These are phyloP conservation scores for Quercus aquifolioides DNA, from an alignment of 306 rosid genomes.

Conservation along the genomic window DNA sequence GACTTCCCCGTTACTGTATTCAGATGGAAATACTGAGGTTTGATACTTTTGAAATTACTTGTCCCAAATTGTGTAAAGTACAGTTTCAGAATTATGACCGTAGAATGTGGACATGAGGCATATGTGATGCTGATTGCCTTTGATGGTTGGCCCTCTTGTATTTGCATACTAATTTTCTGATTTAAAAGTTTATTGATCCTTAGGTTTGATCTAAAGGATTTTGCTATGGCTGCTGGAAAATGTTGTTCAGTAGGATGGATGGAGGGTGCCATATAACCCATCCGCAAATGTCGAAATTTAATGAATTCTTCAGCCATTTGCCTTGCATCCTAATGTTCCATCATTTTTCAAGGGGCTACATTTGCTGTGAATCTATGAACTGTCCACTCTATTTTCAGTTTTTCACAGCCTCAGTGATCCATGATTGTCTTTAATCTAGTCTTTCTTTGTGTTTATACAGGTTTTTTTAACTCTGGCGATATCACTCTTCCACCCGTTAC, in stretches of 20 bases:
- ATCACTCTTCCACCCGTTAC: too few relatives aligned
- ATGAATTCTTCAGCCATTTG: not conserved
- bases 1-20: conserved; percentile 33
- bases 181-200: not conserved
- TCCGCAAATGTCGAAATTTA: not conserved
- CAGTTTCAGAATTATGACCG: conserved; percentile 21
- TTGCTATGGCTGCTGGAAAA: too few relatives aligned
- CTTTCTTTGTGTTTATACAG: too few relatives aligned
- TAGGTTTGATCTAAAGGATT: not conserved
- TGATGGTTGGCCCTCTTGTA: not conserved
- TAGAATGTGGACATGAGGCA: conserved; percentile 24
- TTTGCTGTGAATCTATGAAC: too few relatives aligned
- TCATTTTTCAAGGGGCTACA: too few relatives aligned
- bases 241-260: not conserved
- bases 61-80: conserved; percentile 53
- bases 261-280: not conserved
- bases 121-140: conserved; percentile 14
- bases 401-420: too few relatives aligned
- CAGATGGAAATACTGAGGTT: conserved; percentile 31
- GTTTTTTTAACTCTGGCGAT: too few relatives aligned
- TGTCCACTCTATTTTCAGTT: too few relatives aligned
- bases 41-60: conserved; percentile 31
- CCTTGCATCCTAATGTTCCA: too few relatives aligned
- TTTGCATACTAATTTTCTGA: not conserved
- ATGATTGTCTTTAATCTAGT: too few relatives aligned